These are phyloP conservation scores for Exophiala alcalophila DNA, from an alignment of 2,329 filamentous ascomycete genomes.

Conservation along the genomic window DNA sequence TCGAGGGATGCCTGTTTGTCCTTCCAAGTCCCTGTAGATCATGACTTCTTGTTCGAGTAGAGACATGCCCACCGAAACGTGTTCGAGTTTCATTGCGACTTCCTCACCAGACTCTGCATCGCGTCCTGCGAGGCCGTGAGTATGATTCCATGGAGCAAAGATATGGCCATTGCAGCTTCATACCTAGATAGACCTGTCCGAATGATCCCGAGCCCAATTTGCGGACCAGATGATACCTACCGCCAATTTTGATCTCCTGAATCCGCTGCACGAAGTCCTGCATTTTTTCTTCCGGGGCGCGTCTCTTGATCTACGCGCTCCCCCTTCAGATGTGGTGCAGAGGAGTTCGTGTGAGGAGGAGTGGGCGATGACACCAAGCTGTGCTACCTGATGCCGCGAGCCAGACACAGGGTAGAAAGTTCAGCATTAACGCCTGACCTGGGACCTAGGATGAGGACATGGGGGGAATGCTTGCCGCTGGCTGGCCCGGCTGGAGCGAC, in stretches of 20 bases:
- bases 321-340: no score
- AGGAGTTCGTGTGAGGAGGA: no score
- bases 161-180: background rate
- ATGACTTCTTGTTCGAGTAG: conserved; percentile 15
- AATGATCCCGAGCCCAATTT: conserved; percentile 10
- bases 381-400: background rate
- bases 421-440: background rate
- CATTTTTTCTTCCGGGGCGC: background rate
- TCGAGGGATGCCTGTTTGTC: conserved; percentile 12
- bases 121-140: conserved; percentile 3
- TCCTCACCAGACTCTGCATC: conserved; percentile 20
- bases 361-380: no score
- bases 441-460: background rate
- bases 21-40: conserved; percentile 11
- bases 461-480: background rate
- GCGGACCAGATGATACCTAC: conserved; percentile 5
- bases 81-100: conserved; percentile 26
- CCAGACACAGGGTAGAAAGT: background rate
- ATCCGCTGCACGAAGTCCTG: conserved; percentile 9
- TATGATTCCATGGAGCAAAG: background rate
- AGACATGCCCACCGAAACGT: conserved; percentile 7
- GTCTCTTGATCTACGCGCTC: background rate
- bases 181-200: conserved; percentile 16
- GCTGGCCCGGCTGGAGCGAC: no score
- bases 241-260: conserved; percentile 10